Evolutionary conservation across 2,329 filamentous ascomycete genomes (phyloP), one percentile per base, ranked within the genome.

Genomic region (Thyridium curvatum): DNA sequence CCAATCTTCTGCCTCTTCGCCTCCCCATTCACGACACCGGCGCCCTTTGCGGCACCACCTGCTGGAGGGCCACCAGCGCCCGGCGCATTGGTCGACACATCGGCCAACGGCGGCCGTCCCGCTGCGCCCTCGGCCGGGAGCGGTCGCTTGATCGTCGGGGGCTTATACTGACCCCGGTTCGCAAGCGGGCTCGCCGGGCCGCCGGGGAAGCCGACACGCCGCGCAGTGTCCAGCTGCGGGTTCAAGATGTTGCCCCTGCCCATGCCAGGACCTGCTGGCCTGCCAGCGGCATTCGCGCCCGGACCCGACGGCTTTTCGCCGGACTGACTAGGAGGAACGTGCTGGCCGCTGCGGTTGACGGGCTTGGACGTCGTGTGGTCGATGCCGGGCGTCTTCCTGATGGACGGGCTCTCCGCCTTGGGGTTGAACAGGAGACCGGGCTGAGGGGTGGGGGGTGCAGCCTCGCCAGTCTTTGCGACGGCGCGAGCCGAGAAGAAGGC

Each of bases 351-450:
- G 45, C 72, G 75, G 4, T 72, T 74, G 2, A 95, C 65, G 0
- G 89, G 87, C 38, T 83, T 82, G 4, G 85, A 90, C 37, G 78
- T 82, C 16, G 66, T 79, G 54, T 94, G 87, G 52, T 96, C 88
- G 30, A 96, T 75, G 3, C 90, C 90, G 0, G 85, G 84, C 1
- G 91, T 96, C 56, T 91, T 90, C 44, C 87, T 79, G 54, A 95
- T 89, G 1, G 89, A 93, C 0, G 90, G 89, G 44, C 82, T 87
- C 52, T 90, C 84, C 6, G 79, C 72, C 41, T 80, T 80, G 3
- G 84, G 84, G 50, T 90, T 84, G 58, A 90, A 91, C 17, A 71
- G 66, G 12, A 77, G 71, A 6, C 66, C 65, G 8, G 64, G 61
- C 30, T 66, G 60, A 3, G 67, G 67, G 4, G 63, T 58, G 4